Evolutionary conservation across 2,329 filamentous ascomycete species (phyloP), one percentile per base, ranked within the genome.

Genomic region (Zasmidium citrigriseum): DNA sequence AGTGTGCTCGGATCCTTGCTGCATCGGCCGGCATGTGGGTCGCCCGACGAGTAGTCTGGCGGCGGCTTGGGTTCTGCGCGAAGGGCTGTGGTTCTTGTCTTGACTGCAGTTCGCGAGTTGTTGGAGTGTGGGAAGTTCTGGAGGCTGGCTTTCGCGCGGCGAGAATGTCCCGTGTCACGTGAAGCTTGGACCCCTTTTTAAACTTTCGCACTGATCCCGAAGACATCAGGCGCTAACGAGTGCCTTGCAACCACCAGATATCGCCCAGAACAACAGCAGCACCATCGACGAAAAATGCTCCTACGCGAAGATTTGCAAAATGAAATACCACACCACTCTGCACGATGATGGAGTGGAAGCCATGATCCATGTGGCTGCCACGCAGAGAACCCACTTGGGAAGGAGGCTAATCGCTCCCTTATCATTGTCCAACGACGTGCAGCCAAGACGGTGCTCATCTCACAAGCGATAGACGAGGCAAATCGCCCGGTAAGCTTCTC

Each of bases 11-110:
- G 34, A 56, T 50, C 49, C 53, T 55, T 27, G 57, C 52, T 52
- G 52, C 47, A 52, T 29, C 53, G 47, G 47, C 47, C 41, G 49
- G 49, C 49, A 12, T 23, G 52, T 41, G 34, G 34, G 34, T 41
- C 34, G 14, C 18, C 18, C 18, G 34, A n/a, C 34, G 4, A 16
- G 34, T n/a, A 41, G 34, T 16, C 18, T n/a, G 12, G 34, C 34
- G 14, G 14, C 34, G 34, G 34, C 7, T n/a, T 41, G 34, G 34
- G n/a, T n/a, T 41, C 7, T 11, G 34, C 34, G 34, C 14, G 34
- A n/a, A 41, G 14, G 14, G 34, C 4, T n/a, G 18, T 41, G 34
- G 14, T 41, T 14, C 7, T 41, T 41, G 34, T 7, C 27, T 41
- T 4, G 34, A 41, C 34, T 41, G 5, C 4, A n/a, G 12, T 41